Evolutionary conservation across 257 asterid genomes (phyloP), one percentile per base, ranked within the genome.

Genomic region (Solanum piurae): DNA sequence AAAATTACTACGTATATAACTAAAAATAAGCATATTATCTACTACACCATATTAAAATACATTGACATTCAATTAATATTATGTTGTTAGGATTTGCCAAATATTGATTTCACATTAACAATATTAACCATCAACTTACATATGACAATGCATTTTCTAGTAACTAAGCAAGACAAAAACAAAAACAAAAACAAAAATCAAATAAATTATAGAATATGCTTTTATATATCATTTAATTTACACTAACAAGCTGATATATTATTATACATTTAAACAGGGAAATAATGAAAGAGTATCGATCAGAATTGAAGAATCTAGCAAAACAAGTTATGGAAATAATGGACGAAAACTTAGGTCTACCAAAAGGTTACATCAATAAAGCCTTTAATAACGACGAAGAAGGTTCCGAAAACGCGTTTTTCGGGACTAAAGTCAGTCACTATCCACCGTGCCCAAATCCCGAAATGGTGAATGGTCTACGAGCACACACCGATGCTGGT

Each of bases 401-500:
- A 16, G 88, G 89, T 62, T 69, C 86, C 21, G 88, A 87, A 6
- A 71, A 79, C 0, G 98, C 99, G 72, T 95, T 96, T 87, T 96
- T 95, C 9, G 99, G 98, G 33, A 96, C 98, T n/a, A 96, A 96
- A 86, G 94, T 96, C 37, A 96, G 99, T 91, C 99, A 95, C 88
- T 96, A 96, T 85, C 99, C 99, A 2, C 98, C 98, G 0, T 96
- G 99, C 83, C 96, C 99, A 14, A 86, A 87, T 80, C 98, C 99
- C 0, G 94, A 95, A 2, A 93, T 80, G 86, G 92, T 93, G 9
- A 93, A 83, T 27, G 99, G 96, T 34, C 96, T 96, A 23, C 92
- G 99, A 42, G 98, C 99, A 75, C 99, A 96, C 94, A 96, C 99
- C 3, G 98, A 96, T 38, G 99, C 99, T 1, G 98, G 99, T 11